Conservation (phyloP, 371 early-diverging fungal species). For the Lichtheimia corymbifera region DNA sequence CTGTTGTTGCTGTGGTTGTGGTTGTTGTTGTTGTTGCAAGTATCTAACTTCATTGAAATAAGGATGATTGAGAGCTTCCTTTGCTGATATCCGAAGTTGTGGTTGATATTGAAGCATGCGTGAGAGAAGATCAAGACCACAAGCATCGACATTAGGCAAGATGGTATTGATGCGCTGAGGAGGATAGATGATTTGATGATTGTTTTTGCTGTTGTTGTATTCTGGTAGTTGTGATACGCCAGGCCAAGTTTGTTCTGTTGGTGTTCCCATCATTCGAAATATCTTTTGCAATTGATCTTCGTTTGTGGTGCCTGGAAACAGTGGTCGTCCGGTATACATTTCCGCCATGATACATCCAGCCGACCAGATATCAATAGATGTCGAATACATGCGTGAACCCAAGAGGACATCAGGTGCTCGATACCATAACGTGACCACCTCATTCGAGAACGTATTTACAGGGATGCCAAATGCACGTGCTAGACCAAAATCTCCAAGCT, state of each 20-base stretch:
- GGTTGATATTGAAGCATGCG: conserved; percentile 87
- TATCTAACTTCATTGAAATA: conserved; percentile 74
- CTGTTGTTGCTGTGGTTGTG: conserved; percentile 7
- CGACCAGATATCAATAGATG: conserved; percentile 99
- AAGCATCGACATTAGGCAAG: conserved; percentile 77
- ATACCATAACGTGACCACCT: conserved; percentile 98
- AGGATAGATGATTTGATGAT: conserved; percentile 76
- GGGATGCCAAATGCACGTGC: conserved; percentile 97
- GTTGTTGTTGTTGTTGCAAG: conserved; percentile 20
- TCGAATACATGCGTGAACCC: conserved; percentile 94
- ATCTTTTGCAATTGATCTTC: conserved; percentile 91
- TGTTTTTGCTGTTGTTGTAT: conserved; percentile 76
- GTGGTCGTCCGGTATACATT: conserved; percentile 89
- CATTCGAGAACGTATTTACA: conserved; percentile 95
- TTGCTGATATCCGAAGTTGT: conserved; percentile 80
- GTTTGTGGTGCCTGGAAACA: conserved; percentile 95
- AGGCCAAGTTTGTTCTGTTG: conserved; percentile 86
- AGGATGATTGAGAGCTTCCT: conserved; percentile 79
- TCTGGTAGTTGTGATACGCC: conserved; percentile 87
- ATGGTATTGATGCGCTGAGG: conserved; percentile 64
- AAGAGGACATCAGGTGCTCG: conserved; percentile 97
- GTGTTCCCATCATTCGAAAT: conserved; percentile 88
- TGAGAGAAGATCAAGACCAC: conserved; percentile 75
- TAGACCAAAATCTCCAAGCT: conserved; percentile 95
- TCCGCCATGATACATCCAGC: conserved; percentile 98